Evolutionary conservation across 225 moss, liverwort and hornwort species (phyloP).

Genomic region (Lunularia cruciata): DNA sequence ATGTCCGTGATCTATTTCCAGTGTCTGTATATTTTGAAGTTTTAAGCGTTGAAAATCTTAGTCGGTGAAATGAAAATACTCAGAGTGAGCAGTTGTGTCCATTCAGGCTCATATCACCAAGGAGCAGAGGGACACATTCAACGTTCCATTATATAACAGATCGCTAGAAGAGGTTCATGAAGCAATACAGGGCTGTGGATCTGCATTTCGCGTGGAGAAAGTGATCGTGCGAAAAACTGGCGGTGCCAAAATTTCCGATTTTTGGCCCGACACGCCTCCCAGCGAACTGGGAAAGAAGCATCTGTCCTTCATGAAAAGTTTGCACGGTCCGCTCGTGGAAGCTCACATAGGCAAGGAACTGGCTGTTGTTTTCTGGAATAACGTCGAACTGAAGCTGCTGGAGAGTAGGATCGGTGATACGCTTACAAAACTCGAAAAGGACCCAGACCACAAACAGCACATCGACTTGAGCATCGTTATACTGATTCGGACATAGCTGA

Average conservation of each 20-base stretch:
- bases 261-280: background rate
- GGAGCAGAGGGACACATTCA: constrained; percentile 16
- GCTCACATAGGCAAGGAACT: constrained; percentile 12
- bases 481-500: background rate
- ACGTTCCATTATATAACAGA: constrained; percentile 8
- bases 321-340: constrained; percentile 10
- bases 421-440: background rate
- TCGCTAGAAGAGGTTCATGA: constrained; percentile 8
- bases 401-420: background rate
- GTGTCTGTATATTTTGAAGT: too few relatives aligned
- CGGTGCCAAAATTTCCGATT: background rate
- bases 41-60: too few relatives aligned
- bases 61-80: too few relatives aligned
- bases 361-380: background rate
- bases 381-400: background rate
- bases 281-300: background rate
- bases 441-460: background rate
- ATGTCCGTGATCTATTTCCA: too few relatives aligned
- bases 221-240: background rate
- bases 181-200: constrained; percentile 4
- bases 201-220: constrained; percentile 2
- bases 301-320: background rate
- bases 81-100: too few relatives aligned
- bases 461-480: background rate
- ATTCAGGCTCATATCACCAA: constrained; percentile 11